Conservation (phyloP, 805 yeast genomes). For the Spencermartinsiella europaea region DNA sequence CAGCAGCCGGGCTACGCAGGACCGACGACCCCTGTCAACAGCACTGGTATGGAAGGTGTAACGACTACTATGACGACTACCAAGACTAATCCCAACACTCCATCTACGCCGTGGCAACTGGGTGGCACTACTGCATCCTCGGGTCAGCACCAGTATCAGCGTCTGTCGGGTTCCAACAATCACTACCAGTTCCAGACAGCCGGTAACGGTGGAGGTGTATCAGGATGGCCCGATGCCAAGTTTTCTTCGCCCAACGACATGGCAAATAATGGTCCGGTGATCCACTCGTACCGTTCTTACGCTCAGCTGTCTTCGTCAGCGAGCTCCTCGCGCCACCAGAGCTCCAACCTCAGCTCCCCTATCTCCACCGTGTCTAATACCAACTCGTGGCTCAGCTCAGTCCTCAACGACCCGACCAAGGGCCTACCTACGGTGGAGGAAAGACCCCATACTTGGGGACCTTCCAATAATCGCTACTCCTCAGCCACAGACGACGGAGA, state of each 20-base stretch:
- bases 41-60: not conserved
- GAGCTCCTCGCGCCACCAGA: conserved; percentile 17
- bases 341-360: conserved; percentile 21
- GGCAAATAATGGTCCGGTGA: not conserved
- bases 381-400: conserved; percentile 25
- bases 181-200: not conserved
- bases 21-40: conserved; percentile 17
- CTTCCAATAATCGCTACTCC: conserved; percentile 21
- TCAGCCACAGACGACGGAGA: conserved; percentile 20
- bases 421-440: conserved; percentile 20
- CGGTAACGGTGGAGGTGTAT: not conserved
- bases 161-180: not conserved
- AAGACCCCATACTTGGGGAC: conserved; percentile 30
- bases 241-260: not conserved
- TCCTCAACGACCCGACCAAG: conserved; percentile 12
- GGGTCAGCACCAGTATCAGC: conserved; percentile 4
- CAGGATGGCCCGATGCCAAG: not conserved
- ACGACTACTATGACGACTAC: not conserved
- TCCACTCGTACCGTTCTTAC: not conserved
- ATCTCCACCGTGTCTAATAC: conserved; percentile 18
- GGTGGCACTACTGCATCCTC: too few relatives aligned
- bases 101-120: not conserved
- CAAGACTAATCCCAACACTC: not conserved
- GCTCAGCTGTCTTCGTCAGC: conserved; percentile 6
- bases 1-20: not conserved